Percentiles rank a stretch among this genome's conserved stretches.
These are phyloP conservation scores for Yarrowia galli DNA, from an alignment of 1,139 yeast species.

Conservation along the genomic window DNA sequence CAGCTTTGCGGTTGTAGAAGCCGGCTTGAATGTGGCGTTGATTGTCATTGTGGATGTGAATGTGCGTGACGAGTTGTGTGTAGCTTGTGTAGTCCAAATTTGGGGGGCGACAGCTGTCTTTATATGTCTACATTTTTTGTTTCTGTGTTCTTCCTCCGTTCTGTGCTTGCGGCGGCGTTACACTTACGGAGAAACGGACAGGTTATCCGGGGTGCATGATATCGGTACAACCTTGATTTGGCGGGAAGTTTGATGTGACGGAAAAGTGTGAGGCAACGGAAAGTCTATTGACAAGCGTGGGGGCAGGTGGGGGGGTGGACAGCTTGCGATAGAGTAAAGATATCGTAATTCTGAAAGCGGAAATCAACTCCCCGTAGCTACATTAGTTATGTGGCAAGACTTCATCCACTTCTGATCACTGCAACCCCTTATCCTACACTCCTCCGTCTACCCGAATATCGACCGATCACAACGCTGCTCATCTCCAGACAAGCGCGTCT, in stretches of 20 bases:
- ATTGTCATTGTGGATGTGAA: not conserved
- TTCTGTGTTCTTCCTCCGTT: no score
- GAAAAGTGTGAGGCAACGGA: no score
- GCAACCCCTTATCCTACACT: no score
- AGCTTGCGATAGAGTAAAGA: no score
- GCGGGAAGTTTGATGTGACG: not conserved
- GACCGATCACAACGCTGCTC: not conserved
- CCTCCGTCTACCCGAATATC: not conserved
- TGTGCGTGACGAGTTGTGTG: not conserved
- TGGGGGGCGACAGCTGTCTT: no score
- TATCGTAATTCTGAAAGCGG: not conserved
- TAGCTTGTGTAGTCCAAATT: no score
- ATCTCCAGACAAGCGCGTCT: constrained; percentile 18
- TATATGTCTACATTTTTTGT: not conserved
- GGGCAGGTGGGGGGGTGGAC: not conserved
- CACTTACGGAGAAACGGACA: not conserved
- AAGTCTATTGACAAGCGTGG: not conserved
- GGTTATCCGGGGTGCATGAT: constrained; percentile 25
- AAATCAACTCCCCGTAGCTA: not conserved
- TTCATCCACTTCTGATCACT: no score
- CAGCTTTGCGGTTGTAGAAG: not conserved
- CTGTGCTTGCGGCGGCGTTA: no score
- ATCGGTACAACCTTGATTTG: not conserved
- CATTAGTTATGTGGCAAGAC: not conserved
- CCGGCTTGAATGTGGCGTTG: not conserved